Evolutionary conservation across 306 rosid species (phyloP).

Genomic region (Pterocarpus macrocarpus): DNA sequence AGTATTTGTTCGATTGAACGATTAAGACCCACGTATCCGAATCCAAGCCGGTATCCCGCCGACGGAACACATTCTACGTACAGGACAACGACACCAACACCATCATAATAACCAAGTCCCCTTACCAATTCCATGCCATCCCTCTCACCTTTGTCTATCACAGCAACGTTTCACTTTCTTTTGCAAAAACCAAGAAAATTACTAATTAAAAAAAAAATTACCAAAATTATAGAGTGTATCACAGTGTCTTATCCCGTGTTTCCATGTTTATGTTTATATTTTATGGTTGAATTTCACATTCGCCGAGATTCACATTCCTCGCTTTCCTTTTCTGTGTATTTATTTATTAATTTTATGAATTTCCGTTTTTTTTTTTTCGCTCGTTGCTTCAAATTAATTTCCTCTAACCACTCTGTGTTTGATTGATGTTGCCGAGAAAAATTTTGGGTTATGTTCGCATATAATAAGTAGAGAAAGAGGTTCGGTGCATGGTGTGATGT

Average conservation of each 20-base stretch:
- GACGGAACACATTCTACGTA: constrained; percentile 30
- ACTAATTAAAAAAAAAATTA: neutral
- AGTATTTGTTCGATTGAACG: neutral
- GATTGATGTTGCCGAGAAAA: constrained; percentile 27
- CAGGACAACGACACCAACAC: neutral
- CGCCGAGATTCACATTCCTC: constrained; percentile 1
- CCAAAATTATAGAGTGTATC: no score
- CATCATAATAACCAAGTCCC: neutral
- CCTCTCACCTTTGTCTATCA: neutral
- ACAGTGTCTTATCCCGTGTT: no score
- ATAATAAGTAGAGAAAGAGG: neutral
- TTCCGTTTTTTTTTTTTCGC: neutral
- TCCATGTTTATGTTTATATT: neutral
- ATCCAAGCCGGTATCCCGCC: constrained; percentile 24
- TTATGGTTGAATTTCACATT: constrained; percentile 5
- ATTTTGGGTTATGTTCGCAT: constrained; percentile 14
- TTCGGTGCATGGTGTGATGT: constrained; percentile 14
- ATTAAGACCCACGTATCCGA: neutral
- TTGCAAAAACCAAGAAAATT: neutral
- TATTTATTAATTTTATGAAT: neutral
- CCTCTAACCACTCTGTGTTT: constrained; percentile 10
- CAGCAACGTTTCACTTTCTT: neutral
- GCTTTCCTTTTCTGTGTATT: neutral
- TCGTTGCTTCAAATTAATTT: neutral
- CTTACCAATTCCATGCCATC: neutral